phyloP scores from a whole-genome alignment of 164 flowering plant species.

The Platanus orientalis region DNA sequence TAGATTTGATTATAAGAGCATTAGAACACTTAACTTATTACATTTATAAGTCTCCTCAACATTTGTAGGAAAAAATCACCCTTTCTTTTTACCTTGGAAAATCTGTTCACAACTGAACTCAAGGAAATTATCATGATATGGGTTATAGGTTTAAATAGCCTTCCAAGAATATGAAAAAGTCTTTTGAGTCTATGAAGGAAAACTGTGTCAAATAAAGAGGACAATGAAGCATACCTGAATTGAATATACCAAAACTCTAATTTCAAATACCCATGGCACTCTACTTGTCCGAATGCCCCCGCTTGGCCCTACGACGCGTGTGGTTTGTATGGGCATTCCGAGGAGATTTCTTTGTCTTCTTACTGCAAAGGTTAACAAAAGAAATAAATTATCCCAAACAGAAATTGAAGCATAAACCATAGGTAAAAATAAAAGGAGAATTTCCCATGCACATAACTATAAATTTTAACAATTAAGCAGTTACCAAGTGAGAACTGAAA shows the following conservation, averaged over 20 bases:
- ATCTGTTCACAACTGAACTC: no score
- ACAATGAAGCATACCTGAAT: slow-evolving; percentile 11
- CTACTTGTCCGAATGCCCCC: slow-evolving; percentile 30
- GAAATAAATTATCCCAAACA: not conserved
- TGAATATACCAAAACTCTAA: not conserved
- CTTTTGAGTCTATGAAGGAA: no score
- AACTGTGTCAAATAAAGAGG: not conserved
- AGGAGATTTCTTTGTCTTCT: slow-evolving; percentile 37
- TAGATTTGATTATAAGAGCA: no score
- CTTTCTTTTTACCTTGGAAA: no score
- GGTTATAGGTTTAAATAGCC: no score
- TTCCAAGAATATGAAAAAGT: not conserved
- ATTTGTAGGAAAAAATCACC: no score
- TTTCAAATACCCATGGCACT: slow-evolving; percentile 2
- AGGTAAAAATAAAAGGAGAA: not conserved
- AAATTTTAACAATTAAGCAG: not conserved
- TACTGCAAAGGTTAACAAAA: slow-evolving; percentile 30
- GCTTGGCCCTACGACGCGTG: slow-evolving; percentile 51
- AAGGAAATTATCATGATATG: no score
- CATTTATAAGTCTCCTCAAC: no score
- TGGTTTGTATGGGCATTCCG: slow-evolving; percentile 33
- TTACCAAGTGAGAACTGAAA: not conserved
- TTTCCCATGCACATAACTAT: not conserved
- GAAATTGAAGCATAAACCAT: not conserved
- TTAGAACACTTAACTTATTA: no score